A percentile compares a stretch with the other conserved stretches of the same genome.
These are phyloP conservation scores for Parastagonospora avenae DNA, from an alignment of 2,329 filamentous ascomycete species.

Conservation along the genomic window DNA sequence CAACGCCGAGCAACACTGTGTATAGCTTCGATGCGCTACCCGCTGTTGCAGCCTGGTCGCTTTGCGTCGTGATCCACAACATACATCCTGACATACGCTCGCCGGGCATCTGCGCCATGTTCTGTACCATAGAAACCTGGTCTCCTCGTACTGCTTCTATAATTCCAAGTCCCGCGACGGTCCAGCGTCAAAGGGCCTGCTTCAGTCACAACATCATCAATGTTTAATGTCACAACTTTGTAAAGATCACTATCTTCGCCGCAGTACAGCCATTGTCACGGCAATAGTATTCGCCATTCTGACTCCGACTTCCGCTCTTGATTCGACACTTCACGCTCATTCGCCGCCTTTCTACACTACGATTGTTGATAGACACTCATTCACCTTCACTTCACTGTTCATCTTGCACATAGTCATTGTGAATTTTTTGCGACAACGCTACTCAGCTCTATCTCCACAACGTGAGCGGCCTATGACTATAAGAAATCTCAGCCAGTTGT, in stretches of 20 bases:
- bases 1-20: too few species aligned
- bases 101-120: too few species aligned
- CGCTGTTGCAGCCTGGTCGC: too few species aligned
- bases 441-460: slow-evolving; percentile 16
- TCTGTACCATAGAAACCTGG: too few species aligned
- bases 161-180: too few species aligned
- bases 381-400: slow-evolving; percentile 25
- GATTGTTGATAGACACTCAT: slow-evolving; percentile 9
- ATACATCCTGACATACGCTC: too few species aligned
- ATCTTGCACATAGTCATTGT: slow-evolving; percentile 25
- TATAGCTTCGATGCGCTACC: too few species aligned
- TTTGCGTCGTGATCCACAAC: too few species aligned
- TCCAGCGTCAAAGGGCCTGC: too few species aligned
- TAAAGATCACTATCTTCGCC: neutral
- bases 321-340: slow-evolving; percentile 8
- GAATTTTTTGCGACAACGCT: slow-evolving; percentile 19
- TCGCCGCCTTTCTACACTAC: slow-evolving; percentile 5
- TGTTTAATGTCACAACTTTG: neutral
- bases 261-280: neutral
- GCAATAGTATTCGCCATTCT: neutral
- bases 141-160: too few species aligned
- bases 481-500: neutral
- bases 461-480: neutral
- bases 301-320: neutral
- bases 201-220: too few species aligned